Conservation (phyloP, 768 basidiomycete genomes). For the Xanthoconium stramineum region DNA sequence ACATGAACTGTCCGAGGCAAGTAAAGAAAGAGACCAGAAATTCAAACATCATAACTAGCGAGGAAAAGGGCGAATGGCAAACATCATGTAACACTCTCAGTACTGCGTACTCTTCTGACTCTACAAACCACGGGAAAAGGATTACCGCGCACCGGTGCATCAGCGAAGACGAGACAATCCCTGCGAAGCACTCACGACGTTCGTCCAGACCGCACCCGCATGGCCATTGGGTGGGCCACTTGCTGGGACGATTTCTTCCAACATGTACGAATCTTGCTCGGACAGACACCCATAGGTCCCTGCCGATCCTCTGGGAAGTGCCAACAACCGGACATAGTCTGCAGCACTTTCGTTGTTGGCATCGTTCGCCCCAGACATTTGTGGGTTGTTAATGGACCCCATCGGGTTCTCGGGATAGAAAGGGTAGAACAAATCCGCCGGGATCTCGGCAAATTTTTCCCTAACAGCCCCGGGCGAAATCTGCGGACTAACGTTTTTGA, state of each 20-base stretch:
- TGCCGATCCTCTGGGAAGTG: slow-evolving; percentile 50
- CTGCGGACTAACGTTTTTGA: slow-evolving; percentile 22
- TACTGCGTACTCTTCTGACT: slow-evolving; percentile 24
- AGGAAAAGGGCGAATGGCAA: too few relatives aligned
- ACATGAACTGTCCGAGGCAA: slow-evolving; percentile 19
- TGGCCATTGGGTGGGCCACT: slow-evolving; percentile 30
- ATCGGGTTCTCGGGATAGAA: slow-evolving; percentile 62
- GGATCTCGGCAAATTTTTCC: slow-evolving; percentile 59
- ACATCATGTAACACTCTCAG: too few relatives aligned
- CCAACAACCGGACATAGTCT: slow-evolving; percentile 55
- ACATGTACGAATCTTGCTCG: slow-evolving; percentile 62
- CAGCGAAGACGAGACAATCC: slow-evolving; percentile 30
- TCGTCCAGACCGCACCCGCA: slow-evolving; percentile 40
- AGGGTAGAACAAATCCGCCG: slow-evolving; percentile 70
- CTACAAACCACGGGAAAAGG: slow-evolving; percentile 12
- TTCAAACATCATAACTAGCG: slow-evolving; percentile 1
- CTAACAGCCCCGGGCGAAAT: slow-evolving; percentile 22
- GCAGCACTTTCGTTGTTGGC: slow-evolving; percentile 21
- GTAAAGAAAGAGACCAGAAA: neutral
- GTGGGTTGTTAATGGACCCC: slow-evolving; percentile 20
- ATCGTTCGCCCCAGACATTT: slow-evolving; percentile 16
- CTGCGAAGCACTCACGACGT: slow-evolving; percentile 39
- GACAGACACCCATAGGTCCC: slow-evolving; percentile 53
- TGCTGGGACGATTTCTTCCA: slow-evolving; percentile 58
- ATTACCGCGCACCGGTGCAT: slow-evolving; percentile 20